phyloP scores from a whole-genome alignment of 2,329 filamentous ascomycete species.

The Xylaria sp. region DNA sequence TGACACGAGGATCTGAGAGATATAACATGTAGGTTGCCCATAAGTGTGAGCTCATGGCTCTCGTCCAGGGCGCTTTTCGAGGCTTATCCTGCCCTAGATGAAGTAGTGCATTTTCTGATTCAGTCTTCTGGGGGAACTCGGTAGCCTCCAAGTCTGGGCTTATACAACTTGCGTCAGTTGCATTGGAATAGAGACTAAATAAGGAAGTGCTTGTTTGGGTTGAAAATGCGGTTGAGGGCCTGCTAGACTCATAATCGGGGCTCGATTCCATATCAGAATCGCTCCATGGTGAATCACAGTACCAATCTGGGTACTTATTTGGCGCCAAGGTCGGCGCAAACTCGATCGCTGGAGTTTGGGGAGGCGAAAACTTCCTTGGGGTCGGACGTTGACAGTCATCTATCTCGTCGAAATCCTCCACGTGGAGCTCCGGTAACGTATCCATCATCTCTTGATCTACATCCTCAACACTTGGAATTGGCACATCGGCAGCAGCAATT shows the following conservation, averaged over 20 bases:
- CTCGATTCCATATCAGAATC: slow-evolving; percentile 64
- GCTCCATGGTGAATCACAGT: slow-evolving; percentile 65
- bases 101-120: slow-evolving; percentile 24
- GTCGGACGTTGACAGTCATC: slow-evolving; percentile 50
- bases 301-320: slow-evolving; percentile 67
- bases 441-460: slow-evolving; percentile 58
- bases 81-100: slow-evolving; percentile 44
- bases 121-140: slow-evolving; percentile 45
- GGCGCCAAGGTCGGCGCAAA: slow-evolving; percentile 56
- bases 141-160: slow-evolving; percentile 60
- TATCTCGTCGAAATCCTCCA: slow-evolving; percentile 49
- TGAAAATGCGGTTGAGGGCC: slow-evolving; percentile 68
- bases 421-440: slow-evolving; percentile 50
- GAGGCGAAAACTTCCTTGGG: slow-evolving; percentile 61
- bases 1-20: slow-evolving; percentile 73
- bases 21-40: slow-evolving; percentile 74
- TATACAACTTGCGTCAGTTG: slow-evolving; percentile 64
- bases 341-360: slow-evolving; percentile 67
- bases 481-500: slow-evolving; percentile 71
- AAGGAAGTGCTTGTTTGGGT: slow-evolving; percentile 67
- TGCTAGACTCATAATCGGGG: slow-evolving; percentile 67
- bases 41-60: slow-evolving; percentile 71
- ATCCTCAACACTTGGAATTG: slow-evolving; percentile 72
- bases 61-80: slow-evolving; percentile 70
- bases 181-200: slow-evolving; percentile 65